Evolutionary conservation across 2,329 filamentous ascomycete species (phyloP).

Genomic region (Aspergillus uvarum): DNA sequence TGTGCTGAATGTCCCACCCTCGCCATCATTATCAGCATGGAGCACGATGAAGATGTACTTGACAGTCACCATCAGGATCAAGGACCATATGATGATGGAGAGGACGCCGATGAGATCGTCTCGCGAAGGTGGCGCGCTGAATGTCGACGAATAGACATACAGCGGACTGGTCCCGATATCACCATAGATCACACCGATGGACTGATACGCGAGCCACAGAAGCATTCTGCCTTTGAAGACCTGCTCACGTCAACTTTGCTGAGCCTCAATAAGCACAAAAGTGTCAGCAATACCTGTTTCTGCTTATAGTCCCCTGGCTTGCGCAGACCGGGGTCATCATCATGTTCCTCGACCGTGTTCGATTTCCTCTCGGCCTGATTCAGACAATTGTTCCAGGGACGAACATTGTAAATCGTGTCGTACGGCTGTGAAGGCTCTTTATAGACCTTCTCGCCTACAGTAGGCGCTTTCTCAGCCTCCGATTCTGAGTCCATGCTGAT

Average conservation of each 20-base stretch:
- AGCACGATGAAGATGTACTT: slow-evolving; percentile 58
- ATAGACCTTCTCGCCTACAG: background rate
- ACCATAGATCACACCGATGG: slow-evolving; percentile 59
- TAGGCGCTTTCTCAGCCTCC: background rate
- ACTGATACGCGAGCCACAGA: slow-evolving; percentile 53
- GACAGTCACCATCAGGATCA: slow-evolving; percentile 57
- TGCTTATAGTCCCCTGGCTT: slow-evolving; percentile 13
- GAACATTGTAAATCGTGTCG: slow-evolving; percentile 3
- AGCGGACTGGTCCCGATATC: slow-evolving; percentile 60
- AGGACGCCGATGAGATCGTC: slow-evolving; percentile 54
- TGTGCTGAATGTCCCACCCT: slow-evolving; percentile 57
- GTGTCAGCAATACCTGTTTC: background rate
- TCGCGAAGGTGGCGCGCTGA: slow-evolving; percentile 44
- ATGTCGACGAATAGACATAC: slow-evolving; percentile 58
- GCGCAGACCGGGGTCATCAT: slow-evolving; percentile 14
- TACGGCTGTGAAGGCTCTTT: background rate
- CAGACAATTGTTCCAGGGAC: slow-evolving; percentile 5
- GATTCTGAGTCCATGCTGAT: background rate
- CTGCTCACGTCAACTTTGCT: slow-evolving; percentile 4
- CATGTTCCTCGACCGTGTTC: slow-evolving; percentile 6
- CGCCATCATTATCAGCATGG: slow-evolving; percentile 56
- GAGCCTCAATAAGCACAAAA: background rate
- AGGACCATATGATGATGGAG: slow-evolving; percentile 56
- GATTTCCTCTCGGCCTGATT: background rate
- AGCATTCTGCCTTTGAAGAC: slow-evolving; percentile 16